A percentile compares a stretch with the other conserved stretches of the same genome.
phyloP scores from a whole-genome alignment of 192 early-diverging fungal genomes.

The Geranomyces variabilis region DNA sequence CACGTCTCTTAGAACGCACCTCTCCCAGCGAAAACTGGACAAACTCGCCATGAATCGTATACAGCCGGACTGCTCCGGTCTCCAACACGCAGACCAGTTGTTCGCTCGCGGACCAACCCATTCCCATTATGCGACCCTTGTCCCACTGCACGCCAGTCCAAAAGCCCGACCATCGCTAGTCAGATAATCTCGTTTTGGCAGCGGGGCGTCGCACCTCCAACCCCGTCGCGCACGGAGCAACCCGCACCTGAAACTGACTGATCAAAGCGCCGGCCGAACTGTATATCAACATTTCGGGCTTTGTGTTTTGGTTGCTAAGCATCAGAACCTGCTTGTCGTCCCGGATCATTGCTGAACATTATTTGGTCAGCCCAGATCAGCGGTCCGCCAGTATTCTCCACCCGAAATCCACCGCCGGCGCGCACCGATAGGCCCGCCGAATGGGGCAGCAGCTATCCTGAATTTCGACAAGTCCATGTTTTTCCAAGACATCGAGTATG shows the following conservation, averaged over 20 bases:
- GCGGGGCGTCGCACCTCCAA: no score
- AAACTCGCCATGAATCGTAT: slow-evolving; percentile 80
- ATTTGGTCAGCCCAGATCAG: not conserved
- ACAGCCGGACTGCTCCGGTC: slow-evolving; percentile 80
- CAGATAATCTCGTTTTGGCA: no score
- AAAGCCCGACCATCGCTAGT: not conserved
- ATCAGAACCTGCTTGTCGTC: slow-evolving; percentile 83
- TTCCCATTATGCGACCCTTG: slow-evolving; percentile 81
- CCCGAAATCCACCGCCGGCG: not conserved
- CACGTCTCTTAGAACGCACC: slow-evolving; percentile 49
- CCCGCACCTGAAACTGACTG: slow-evolving; percentile 76
- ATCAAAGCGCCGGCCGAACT: slow-evolving; percentile 83
- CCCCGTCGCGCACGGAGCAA: no score
- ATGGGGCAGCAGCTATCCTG: slow-evolving; percentile 81
- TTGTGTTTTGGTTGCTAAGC: slow-evolving; percentile 73
- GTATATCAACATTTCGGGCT: slow-evolving; percentile 83
- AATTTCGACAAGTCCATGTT: slow-evolving; percentile 84
- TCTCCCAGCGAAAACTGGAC: slow-evolving; percentile 79
- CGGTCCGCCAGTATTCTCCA: not conserved
- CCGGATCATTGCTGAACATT: slow-evolving; percentile 80
- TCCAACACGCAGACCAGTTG: slow-evolving; percentile 86
- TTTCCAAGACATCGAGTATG: slow-evolving; percentile 89
- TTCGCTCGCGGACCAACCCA: slow-evolving; percentile 91
- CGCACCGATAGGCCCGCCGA: slow-evolving; percentile 92
- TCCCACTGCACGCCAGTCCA: slow-evolving; percentile 66